These are phyloP conservation scores for Gossypium gossypioides DNA, from an alignment of 441 rosid genomes.

Conservation along the genomic window DNA sequence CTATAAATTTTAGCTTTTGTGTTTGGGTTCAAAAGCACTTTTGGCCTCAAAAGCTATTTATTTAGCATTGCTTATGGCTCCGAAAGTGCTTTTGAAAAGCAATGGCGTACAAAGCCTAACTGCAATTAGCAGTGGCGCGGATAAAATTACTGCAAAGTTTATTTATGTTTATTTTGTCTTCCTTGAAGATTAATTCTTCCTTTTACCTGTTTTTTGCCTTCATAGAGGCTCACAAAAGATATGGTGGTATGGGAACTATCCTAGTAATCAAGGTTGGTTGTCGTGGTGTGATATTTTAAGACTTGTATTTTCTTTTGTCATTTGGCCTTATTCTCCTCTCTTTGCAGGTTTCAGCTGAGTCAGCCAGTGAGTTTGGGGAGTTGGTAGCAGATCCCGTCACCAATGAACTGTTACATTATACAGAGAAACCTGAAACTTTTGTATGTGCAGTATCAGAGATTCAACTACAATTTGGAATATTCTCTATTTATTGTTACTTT, in stretches of 20 bases:
- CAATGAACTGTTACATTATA: constrained; percentile 63
- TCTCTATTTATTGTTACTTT: background rate
- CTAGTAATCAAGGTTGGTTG: constrained; percentile 60
- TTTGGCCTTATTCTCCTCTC: background rate
- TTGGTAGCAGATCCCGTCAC: constrained; percentile 62
- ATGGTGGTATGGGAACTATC: constrained; percentile 77
- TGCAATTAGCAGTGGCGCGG: background rate
- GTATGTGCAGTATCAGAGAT: constrained; percentile 22
- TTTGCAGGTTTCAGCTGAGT: constrained; percentile 54
- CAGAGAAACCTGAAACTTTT: constrained; percentile 73
- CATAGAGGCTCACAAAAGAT: constrained; percentile 68
- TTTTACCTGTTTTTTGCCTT: constrained; percentile 8
- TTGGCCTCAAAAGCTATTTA: no score
- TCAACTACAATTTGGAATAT: background rate
- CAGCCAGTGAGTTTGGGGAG: constrained; percentile 58
- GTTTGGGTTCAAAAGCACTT: no score
- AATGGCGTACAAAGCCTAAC: no score
- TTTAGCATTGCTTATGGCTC: no score
- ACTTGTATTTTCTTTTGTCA: background rate
- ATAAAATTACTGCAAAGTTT: background rate
- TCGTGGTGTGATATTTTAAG: background rate
- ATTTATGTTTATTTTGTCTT: background rate
- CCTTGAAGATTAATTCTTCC: background rate
- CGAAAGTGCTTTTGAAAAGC: no score
- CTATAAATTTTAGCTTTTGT: no score